A percentile compares a stretch with the other conserved stretches of the same genome.
Conservation (phyloP, 805 yeast species). For the Suhomyces prunicola region DNA sequence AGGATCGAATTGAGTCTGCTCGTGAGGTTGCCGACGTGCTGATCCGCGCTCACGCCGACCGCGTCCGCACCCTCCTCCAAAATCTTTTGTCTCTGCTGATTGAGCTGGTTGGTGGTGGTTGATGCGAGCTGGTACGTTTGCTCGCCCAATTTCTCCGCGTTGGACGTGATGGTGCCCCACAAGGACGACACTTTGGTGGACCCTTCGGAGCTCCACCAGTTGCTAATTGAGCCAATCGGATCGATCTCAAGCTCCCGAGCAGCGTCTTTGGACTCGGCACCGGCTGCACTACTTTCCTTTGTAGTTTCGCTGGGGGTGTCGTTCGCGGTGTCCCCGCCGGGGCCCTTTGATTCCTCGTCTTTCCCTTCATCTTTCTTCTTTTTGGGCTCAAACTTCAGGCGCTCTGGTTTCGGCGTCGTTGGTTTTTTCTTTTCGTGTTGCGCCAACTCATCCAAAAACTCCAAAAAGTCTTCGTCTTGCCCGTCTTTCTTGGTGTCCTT, state of each 20-base stretch:
- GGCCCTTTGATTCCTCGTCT: slow-evolving; percentile 2
- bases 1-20: slow-evolving; percentile 31
- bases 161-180: slow-evolving; percentile 64
- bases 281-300: neutral
- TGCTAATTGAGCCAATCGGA: slow-evolving; percentile 62
- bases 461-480: slow-evolving; percentile 53
- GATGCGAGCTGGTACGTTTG: slow-evolving; percentile 50
- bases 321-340: neutral
- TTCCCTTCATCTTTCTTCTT: slow-evolving; percentile 9
- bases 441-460: slow-evolving; percentile 66
- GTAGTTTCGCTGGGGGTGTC: neutral
- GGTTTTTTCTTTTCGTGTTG: slow-evolving; percentile 50
- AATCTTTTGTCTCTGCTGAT: slow-evolving; percentile 37
- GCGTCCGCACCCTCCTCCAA: slow-evolving; percentile 20
- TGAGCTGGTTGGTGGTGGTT: slow-evolving; percentile 40
- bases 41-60: slow-evolving; percentile 9
- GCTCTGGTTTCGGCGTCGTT: slow-evolving; percentile 13
- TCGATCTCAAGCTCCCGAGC: slow-evolving; percentile 37
- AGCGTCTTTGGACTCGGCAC: slow-evolving; percentile 3
- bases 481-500: slow-evolving; percentile 19
- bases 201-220: slow-evolving; percentile 75
- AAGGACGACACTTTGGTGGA: slow-evolving; percentile 60
- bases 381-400: slow-evolving; percentile 34
- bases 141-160: slow-evolving; percentile 48
- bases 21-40: slow-evolving; percentile 28